Conservation (phyloP, 768 basidiomycete genomes). For the Leucocoprinus sp. region DNA sequence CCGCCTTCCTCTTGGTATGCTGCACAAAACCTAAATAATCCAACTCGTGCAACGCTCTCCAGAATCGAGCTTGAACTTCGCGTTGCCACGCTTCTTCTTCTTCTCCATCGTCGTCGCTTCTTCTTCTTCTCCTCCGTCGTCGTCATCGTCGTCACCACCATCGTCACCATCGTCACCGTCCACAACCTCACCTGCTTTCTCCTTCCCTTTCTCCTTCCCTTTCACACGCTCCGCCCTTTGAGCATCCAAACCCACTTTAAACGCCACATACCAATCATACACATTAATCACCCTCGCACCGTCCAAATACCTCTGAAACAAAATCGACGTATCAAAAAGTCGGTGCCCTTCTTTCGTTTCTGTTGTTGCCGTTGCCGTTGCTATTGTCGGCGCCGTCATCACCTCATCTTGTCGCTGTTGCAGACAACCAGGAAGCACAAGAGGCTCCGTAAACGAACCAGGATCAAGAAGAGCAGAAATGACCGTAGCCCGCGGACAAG, state of each 20-base stretch:
- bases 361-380: neutral
- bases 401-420: too few species aligned
- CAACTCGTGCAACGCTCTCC: slow-evolving; percentile 73
- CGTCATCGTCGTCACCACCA: slow-evolving; percentile 17
- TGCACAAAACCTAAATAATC: slow-evolving; percentile 76
- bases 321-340: slow-evolving; percentile 67
- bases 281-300: slow-evolving; percentile 79
- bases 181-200: slow-evolving; percentile 19
- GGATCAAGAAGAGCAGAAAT: slow-evolving; percentile 56
- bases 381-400: neutral
- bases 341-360: slow-evolving; percentile 31
- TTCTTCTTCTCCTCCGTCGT: slow-evolving; percentile 23
- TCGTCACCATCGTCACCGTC: slow-evolving; percentile 23
- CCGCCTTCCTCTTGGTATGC: slow-evolving; percentile 69
- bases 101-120: slow-evolving; percentile 22
- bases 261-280: slow-evolving; percentile 84
- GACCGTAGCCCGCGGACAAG: slow-evolving; percentile 54
- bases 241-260: slow-evolving; percentile 55
- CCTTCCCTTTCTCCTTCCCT: neutral
- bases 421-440: neutral
- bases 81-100: slow-evolving; percentile 46
- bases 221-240: slow-evolving; percentile 29
- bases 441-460: slow-evolving; percentile 30
- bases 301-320: slow-evolving; percentile 70
- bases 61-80: slow-evolving; percentile 70